phyloP scores from a whole-genome alignment of 176 grass and related monocot genomes.

The Avena eriantha region DNA sequence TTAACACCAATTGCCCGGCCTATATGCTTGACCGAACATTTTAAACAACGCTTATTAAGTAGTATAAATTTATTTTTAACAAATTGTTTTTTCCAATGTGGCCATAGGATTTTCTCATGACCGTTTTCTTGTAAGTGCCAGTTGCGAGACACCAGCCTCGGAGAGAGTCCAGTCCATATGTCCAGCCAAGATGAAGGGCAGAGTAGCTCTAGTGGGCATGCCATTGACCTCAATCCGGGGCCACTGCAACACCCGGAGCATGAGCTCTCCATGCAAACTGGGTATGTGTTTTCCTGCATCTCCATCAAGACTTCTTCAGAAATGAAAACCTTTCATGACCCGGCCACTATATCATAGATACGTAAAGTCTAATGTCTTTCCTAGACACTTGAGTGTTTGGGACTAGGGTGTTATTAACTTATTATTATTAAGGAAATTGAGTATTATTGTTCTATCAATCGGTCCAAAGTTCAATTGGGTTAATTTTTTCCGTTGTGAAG shows the following conservation, averaged over 20 bases:
- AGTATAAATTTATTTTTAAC: too few relatives aligned
- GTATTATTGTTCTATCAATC: not conserved
- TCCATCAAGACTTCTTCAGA: not conserved
- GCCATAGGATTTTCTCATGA: not conserved
- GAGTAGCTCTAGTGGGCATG: slow-evolving; percentile 46
- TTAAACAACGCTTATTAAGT: not conserved
- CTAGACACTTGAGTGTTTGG: too few relatives aligned
- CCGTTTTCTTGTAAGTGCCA: slow-evolving; percentile 34
- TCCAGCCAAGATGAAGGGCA: slow-evolving; percentile 54
- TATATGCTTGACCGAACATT: not conserved
- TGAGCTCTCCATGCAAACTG: slow-evolving; percentile 45
- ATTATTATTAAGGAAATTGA: too few relatives aligned
- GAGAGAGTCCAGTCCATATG: slow-evolving; percentile 39
- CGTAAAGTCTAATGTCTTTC: not conserved
- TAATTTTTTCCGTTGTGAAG: not conserved
- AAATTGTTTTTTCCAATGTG: not conserved
- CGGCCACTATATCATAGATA: too few relatives aligned
- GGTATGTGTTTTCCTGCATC: slow-evolving; percentile 33
- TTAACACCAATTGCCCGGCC: slow-evolving; percentile 2
- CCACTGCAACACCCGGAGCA: slow-evolving; percentile 31
- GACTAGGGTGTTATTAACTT: too few relatives aligned
- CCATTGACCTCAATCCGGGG: slow-evolving; percentile 29
- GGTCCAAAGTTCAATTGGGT: too few relatives aligned
- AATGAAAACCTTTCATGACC: too few relatives aligned
- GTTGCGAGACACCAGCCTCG: slow-evolving; percentile 43